Conservation (phyloP, 225 moss, liverwort and hornwort species). For the Thuidium tamariscinum region DNA sequence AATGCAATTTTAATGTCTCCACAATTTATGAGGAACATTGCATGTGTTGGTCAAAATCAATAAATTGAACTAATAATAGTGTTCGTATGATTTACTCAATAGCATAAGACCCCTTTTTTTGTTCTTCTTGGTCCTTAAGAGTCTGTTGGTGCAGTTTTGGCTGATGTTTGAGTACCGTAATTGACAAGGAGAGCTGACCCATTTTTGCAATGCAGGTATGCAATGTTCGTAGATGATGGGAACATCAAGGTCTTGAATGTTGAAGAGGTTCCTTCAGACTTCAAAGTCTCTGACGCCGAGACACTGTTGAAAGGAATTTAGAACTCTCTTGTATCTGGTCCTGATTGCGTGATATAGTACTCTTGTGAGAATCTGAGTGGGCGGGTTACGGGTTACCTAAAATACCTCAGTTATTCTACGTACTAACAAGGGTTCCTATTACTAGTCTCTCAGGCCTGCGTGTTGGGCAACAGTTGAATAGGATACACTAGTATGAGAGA, state of each 20-base stretch:
- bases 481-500: neutral
- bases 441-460: neutral
- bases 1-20: neutral
- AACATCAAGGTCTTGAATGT: constrained; percentile 44
- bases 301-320: constrained; percentile 39
- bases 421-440: neutral
- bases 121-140: neutral
- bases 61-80: neutral
- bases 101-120: neutral
- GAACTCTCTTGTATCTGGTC: neutral
- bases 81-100: neutral
- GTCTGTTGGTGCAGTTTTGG: neutral
- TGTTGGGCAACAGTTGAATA: neutral
- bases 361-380: neutral
- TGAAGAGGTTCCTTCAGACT: constrained; percentile 41
- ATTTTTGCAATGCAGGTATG: constrained; percentile 25
- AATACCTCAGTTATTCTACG: neutral
- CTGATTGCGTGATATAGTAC: neutral
- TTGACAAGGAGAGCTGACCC: neutral
- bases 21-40: neutral
- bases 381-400: neutral
- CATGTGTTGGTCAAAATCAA: neutral
- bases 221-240: constrained; percentile 33
- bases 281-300: constrained; percentile 56
- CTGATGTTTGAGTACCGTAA: neutral